Base-by-base conservation (phyloP, 176 grass and related monocot genomes). In the Puya raimondii region DNA sequence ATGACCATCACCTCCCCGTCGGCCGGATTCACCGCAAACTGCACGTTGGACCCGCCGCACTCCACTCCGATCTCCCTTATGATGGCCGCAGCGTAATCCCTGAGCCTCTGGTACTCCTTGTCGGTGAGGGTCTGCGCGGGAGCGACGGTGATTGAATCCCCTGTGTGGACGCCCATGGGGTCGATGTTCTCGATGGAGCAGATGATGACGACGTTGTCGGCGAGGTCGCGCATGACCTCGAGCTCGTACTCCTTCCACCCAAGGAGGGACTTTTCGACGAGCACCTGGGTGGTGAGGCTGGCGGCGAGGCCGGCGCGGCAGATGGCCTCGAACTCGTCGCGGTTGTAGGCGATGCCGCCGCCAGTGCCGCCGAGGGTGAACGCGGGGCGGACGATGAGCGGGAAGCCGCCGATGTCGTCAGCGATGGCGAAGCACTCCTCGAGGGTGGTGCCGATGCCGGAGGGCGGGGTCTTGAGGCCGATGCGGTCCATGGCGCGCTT, bases 241-340 rank as follows among this genome's bases (percentile, higher is more conserved):
- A 99, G 79, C 71, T 99, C 94, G 58, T 99, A 99, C 80, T 99
- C 94, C 79, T 99, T 99, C 94, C 94, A 99, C 1, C 94, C 94
- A 2, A 99, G 94, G 15, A 99, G 80, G 0, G 94, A 99, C 67
- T 99, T 99, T 79, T 99, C 94, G 1, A 99, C 85, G 6, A 99
- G 86, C 11, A 99, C 94, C 82, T 99, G 94, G 64, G 76, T 64
- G 1, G 84, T 91, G 69, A 90, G 78, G 6, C 89, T 93, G 1
- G 89, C 94, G 0, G 89, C 82, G 4, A 99, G 63, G 1, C 94
- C 94, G 0, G 87, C 75, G 52, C 82, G 78, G 78, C 94, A 99
- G 59, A 99, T 99, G 23, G 79, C 87, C 82, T 93, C 87, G 17
- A 99, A 99, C 78, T 99, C 94, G 0, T 84, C 85, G 69, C 63